Percentiles rank a stretch among this genome's conserved stretches.
phyloP scores from a whole-genome alignment of 164 flowering plant genomes.

The Platanus orientalis region DNA sequence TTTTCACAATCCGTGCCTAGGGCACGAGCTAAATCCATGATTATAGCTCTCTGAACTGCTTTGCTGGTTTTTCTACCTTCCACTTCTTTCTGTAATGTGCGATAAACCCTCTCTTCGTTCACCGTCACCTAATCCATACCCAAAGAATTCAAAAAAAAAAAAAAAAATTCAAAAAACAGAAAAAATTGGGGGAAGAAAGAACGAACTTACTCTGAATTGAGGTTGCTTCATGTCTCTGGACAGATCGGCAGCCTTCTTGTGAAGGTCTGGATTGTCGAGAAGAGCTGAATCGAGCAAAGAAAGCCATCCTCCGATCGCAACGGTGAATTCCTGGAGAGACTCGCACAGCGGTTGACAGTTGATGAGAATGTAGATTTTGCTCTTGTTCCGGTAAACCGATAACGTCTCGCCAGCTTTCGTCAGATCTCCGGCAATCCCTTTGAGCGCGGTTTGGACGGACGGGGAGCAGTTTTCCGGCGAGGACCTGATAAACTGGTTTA shows the following conservation, averaged over 20 bases:
- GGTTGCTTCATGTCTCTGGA: slow-evolving; percentile 49
- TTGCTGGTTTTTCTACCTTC: slow-evolving; percentile 35
- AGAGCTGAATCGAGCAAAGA: slow-evolving; percentile 40
- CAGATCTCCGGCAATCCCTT: slow-evolving; percentile 42
- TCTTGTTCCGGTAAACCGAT: slow-evolving; percentile 27
- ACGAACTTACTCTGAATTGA: slow-evolving; percentile 33
- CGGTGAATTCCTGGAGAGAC: slow-evolving; percentile 30
- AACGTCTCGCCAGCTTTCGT: slow-evolving; percentile 24
- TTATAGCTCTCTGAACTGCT: slow-evolving; percentile 56
- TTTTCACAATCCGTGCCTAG: slow-evolving; percentile 38
- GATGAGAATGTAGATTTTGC: slow-evolving; percentile 46
- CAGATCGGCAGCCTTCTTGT: slow-evolving; percentile 42
- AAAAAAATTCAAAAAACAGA: not conserved
- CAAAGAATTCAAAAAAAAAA: too few relatives aligned
- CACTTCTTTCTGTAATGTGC: slow-evolving; percentile 39
- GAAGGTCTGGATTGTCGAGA: slow-evolving; percentile 29
- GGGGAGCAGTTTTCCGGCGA: slow-evolving; percentile 22
- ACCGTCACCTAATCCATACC: slow-evolving; percentile 60
- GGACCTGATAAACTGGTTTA: slow-evolving; percentile 28
- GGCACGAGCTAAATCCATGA: slow-evolving; percentile 60
- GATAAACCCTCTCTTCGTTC: slow-evolving; percentile 48
- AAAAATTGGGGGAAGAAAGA: not conserved
- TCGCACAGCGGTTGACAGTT: slow-evolving; percentile 35
- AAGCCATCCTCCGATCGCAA: slow-evolving; percentile 48
- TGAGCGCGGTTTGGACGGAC: slow-evolving; percentile 35